A percentile compares a stretch with the other conserved stretches of the same genome.
These are phyloP conservation scores for Termitomyces sp. DNA, from an alignment of 768 basidiomycete species.

Conservation along the genomic window DNA sequence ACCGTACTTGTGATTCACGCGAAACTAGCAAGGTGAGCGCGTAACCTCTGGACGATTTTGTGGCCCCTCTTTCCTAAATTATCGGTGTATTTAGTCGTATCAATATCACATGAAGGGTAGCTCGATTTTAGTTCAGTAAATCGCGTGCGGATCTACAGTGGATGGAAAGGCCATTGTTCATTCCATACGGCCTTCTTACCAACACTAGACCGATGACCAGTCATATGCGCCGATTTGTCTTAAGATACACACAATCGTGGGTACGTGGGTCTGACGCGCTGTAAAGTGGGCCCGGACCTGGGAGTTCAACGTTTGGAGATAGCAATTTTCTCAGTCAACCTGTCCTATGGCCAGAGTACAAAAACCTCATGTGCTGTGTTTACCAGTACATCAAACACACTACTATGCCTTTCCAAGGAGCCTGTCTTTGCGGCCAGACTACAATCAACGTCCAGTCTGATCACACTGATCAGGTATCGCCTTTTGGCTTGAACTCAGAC, in stretches of 20 bases:
- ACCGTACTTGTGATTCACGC: neutral
- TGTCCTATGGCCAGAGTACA: neutral
- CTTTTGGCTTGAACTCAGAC: neutral
- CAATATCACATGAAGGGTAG: neutral
- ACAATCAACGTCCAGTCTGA: constrained; percentile 22
- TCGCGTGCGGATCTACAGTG: neutral
- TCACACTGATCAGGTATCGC: constrained; percentile 23
- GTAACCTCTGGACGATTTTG: neutral
- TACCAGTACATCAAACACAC: neutral
- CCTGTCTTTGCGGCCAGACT: constrained; percentile 29
- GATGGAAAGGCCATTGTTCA: neutral
- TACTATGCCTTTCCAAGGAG: constrained; percentile 22
- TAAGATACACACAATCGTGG: neutral
- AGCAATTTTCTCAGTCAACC: neutral
- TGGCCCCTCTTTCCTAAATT: too few relatives aligned
- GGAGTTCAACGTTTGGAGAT: neutral
- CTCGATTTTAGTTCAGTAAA: neutral
- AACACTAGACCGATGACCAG: neutral
- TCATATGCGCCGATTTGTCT: neutral
- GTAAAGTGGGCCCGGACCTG: neutral
- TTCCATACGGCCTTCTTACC: neutral
- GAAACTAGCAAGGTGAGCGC: neutral
- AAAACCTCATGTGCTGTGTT: neutral
- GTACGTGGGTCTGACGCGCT: neutral
- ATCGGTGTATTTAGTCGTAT: neutral